Evolutionary conservation across 768 basidiomycete species (phyloP), one percentile per base, ranked within the genome.

Genomic region (Postia placenta): DNA sequence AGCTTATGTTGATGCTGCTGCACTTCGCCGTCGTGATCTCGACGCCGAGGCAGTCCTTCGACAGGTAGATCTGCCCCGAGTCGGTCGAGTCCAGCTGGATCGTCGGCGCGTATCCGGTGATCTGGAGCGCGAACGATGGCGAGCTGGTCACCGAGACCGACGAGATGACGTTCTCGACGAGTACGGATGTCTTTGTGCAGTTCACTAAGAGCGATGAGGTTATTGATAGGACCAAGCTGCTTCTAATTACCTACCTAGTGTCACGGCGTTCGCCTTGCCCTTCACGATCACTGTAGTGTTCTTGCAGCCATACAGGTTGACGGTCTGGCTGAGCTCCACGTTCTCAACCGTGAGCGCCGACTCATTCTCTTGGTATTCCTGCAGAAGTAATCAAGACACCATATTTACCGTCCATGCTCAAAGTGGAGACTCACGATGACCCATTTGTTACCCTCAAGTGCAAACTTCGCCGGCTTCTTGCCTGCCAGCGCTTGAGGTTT

Each of bases 21-120:
- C 91, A 94, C 68, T 98, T 97, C 44, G 92, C 86, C 0, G 93
- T 95, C 24, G 89, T 90, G 58, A 99, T 87, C 69, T 97, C 93
- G 9, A 81, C 76, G 48, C 65, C 77, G 44, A 97, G 73, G 56
- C 85, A 86, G 11, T 78, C 81, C 61, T 84, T 87, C 20, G 91
- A 93, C 33, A 99, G 78, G 69, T 89, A 99, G 56, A 99, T 83
- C 64, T 92, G 90, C 4, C 96, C 96, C 5, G 88, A 90, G 67
- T 98, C 96, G 12, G 92, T 95, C 14, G 87, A 85, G 67, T 99
- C 96, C 17, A 99, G 69, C 60, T 94, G 90, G 51, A 99, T 81
- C 56, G 92, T 98, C 1, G 96, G 95, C 26, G 87, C 88, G 1
- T 74, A 70, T 23, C 95, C 95, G 2, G 85, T 89, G 56, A 99